These are phyloP conservation scores for Sorghum bicolor DNA, from an alignment of 176 grass and related monocot species.

Conservation along the genomic window DNA sequence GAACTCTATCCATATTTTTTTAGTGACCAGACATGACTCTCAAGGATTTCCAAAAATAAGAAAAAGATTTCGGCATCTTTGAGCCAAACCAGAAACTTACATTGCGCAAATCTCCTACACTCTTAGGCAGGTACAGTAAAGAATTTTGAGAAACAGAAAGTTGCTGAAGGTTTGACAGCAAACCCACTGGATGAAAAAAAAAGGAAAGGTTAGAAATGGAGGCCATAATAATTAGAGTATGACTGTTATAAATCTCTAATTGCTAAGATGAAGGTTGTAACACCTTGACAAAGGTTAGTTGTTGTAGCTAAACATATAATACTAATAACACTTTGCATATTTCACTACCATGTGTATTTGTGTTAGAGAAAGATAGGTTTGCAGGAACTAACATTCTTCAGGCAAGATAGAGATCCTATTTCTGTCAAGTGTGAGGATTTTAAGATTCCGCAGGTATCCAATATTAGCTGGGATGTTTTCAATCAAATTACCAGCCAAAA, in stretches of 20 bases:
- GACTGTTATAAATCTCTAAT: not conserved
- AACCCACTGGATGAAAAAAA: slow-evolving; percentile 66
- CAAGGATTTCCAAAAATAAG: not conserved
- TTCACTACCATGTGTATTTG: not conserved
- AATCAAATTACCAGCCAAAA: slow-evolving; percentile 81
- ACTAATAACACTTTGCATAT: slow-evolving; percentile 6
- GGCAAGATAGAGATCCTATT: slow-evolving; percentile 72
- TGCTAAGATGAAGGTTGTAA: slow-evolving; percentile 6
- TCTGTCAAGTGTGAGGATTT: slow-evolving; percentile 91
- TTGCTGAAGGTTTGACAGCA: slow-evolving; percentile 73
- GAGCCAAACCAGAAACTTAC: slow-evolving; percentile 52
- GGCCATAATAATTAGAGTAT: not conserved
- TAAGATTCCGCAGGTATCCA: slow-evolving; percentile 72
- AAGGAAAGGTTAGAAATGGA: slow-evolving; percentile 29
- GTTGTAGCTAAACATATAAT: not conserved
- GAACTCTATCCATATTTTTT: not conserved
- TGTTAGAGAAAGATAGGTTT: not conserved
- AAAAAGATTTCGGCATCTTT: not conserved
- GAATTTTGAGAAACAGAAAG: slow-evolving; percentile 78
- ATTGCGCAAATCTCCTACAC: slow-evolving; percentile 72
- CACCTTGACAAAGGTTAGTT: not conserved
- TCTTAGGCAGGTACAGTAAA: slow-evolving; percentile 66
- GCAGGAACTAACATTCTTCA: slow-evolving; percentile 84
- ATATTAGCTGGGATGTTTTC: slow-evolving; percentile 79
- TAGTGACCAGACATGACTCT: not conserved